Evolutionary conservation across 164 flowering plant species (phyloP).

Genomic region (Annona cherimola): DNA sequence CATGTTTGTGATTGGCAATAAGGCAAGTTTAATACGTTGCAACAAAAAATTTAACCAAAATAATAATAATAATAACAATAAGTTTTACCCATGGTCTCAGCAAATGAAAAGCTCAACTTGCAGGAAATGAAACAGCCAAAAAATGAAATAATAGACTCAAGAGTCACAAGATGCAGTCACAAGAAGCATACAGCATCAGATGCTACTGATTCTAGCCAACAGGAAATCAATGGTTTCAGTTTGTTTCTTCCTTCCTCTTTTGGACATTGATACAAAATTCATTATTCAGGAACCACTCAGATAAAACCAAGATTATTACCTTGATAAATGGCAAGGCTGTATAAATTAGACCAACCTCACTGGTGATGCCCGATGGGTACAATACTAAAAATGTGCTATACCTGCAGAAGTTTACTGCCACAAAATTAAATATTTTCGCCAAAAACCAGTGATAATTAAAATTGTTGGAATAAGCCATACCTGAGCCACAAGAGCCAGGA

Average conservation of each 20-base stretch:
- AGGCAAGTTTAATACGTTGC: too few species aligned
- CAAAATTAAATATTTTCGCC: background rate
- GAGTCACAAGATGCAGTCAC: background rate
- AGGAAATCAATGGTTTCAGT: background rate
- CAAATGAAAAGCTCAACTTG: too few species aligned
- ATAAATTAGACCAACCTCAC: conserved; percentile 89
- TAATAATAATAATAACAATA: too few species aligned
- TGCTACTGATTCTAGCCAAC: background rate
- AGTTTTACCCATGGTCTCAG: too few species aligned
- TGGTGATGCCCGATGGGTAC: conserved; percentile 78
- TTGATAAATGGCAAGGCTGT: conserved; percentile 66
- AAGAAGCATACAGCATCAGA: background rate
- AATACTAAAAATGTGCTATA: conserved; percentile 83
- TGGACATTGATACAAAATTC: background rate
- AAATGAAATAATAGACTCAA: background rate
- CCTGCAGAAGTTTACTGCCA: conserved; percentile 38
- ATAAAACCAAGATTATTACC: conserved; percentile 35
- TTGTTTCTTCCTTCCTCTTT: background rate
- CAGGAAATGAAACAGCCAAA: background rate
- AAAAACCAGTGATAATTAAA: background rate
- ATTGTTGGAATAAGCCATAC: conserved; percentile 26
- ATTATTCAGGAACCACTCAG: background rate
- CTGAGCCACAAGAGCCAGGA: conserved; percentile 94
- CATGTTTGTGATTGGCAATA: too few species aligned
- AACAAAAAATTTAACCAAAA: too few species aligned